phyloP scores from a whole-genome alignment of 2,329 filamentous ascomycete species.

The Elsinoe perseae region DNA sequence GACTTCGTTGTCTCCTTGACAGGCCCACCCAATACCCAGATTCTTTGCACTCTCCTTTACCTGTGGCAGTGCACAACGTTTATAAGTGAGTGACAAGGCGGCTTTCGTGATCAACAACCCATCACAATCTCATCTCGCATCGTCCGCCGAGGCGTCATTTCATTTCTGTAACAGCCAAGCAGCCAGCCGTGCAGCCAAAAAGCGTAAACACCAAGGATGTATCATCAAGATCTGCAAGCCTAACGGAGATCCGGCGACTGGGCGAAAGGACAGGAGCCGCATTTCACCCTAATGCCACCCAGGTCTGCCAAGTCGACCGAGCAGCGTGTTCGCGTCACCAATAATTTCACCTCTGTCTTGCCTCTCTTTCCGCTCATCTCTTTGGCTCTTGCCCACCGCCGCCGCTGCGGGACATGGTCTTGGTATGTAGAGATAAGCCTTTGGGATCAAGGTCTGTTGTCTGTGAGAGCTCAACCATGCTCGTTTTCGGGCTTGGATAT shows the following conservation, averaged over 20 bases:
- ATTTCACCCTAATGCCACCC: neutral
- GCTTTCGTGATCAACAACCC: neutral
- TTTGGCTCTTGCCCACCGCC: neutral
- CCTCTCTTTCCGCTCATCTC: neutral
- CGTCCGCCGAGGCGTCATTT: conserved; percentile 1
- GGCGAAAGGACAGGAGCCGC: neutral
- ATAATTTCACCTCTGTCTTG: conserved; percentile 2
- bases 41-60: neutral
- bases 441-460: conserved; percentile 8
- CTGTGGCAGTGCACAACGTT: neutral
- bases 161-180: neutral
- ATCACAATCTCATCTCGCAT: conserved; percentile 4
- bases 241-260: neutral
- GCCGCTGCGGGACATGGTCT: neutral
- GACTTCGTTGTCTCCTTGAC: too few relatives aligned
- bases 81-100: neutral
- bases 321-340: neutral
- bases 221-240: neutral
- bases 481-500: conserved; percentile 8
- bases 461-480: conserved; percentile 10
- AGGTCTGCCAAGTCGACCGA: neutral
- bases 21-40: conserved; percentile 1
- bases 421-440: conserved; percentile 9
- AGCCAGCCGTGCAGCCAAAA: neutral
- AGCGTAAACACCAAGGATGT: conserved; percentile 4